Conservation (phyloP, 2,329 filamentous ascomycete species). For the Penicillium griseofulvum region DNA sequence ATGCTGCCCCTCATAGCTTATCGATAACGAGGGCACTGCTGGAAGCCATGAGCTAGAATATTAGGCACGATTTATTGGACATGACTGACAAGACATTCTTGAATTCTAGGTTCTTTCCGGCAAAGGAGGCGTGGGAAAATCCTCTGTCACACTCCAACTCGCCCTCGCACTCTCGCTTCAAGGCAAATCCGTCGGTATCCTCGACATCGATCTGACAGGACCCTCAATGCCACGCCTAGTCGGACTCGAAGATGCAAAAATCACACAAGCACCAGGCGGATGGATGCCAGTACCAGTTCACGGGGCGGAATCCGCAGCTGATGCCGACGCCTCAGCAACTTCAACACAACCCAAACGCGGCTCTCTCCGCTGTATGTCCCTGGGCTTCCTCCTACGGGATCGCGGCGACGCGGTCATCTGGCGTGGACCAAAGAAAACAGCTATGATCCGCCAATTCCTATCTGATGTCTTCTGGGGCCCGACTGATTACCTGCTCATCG, state of each 20-base stretch:
- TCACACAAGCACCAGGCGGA: slow-evolving; percentile 84
- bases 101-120: slow-evolving; percentile 70
- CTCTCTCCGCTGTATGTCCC: slow-evolving; percentile 71
- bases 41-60: neutral
- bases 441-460: slow-evolving; percentile 96
- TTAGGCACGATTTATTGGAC: neutral
- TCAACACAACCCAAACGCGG: slow-evolving; percentile 29
- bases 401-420: slow-evolving; percentile 92
- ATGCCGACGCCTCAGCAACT: slow-evolving; percentile 10
- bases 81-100: neutral
- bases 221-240: slow-evolving; percentile 96
- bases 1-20: slow-evolving; percentile 32
- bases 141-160: slow-evolving; percentile 93
- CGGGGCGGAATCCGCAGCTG: slow-evolving; percentile 44
- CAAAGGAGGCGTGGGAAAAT: slow-evolving; percentile 97
- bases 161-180: slow-evolving; percentile 82
- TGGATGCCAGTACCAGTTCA: slow-evolving; percentile 91
- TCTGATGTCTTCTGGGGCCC: slow-evolving; percentile 84
- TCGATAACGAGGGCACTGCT: slow-evolving; percentile 36
- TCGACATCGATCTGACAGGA: slow-evolving; percentile 94
- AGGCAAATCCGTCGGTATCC: slow-evolving; percentile 86
- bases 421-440: slow-evolving; percentile 97
- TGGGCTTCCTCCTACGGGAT: slow-evolving; percentile 82
- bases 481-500: slow-evolving; percentile 89
- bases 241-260: slow-evolving; percentile 81